Evolutionary conservation across 768 basidiomycete species (phyloP).

Genomic region (Rhizopogon roseolus): DNA sequence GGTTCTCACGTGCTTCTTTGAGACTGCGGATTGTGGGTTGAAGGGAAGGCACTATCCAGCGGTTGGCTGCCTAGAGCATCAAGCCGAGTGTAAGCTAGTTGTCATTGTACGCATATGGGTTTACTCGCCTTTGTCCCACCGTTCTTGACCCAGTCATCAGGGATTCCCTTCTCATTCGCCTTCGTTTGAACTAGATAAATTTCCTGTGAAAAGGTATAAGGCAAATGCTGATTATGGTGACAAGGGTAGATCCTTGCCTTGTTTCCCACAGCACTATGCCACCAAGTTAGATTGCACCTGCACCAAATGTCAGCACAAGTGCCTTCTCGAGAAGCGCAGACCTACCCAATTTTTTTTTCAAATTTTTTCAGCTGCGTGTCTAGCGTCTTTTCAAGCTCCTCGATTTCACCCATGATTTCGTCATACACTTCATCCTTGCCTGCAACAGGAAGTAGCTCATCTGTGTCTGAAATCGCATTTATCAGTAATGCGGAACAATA

Average conservation of each 20-base stretch:
- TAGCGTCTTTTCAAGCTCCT: conserved; percentile 63
- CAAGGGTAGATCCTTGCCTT: conserved; percentile 44
- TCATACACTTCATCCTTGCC: conserved; percentile 89
- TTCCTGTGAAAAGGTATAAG: conserved; percentile 49
- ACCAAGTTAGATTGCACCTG: conserved; percentile 51
- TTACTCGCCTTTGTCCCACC: conserved; percentile 68
- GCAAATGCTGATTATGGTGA: background rate
- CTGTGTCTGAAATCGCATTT: conserved; percentile 37
- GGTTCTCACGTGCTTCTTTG: conserved; percentile 92
- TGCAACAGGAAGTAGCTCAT: conserved; percentile 73
- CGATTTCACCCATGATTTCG: conserved; percentile 65
- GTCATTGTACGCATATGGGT: background rate
- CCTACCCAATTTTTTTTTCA: conserved; percentile 63
- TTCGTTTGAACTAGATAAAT: conserved; percentile 85
- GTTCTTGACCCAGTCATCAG: conserved; percentile 79
- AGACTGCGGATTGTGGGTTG: conserved; percentile 68
- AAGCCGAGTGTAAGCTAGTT: background rate
- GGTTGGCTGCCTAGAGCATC: conserved; percentile 51
- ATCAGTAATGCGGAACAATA: background rate
- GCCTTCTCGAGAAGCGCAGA: background rate
- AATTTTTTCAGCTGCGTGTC: conserved; percentile 64
- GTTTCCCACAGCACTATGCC: conserved; percentile 79
- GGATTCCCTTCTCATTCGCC: conserved; percentile 56
- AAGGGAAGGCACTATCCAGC: conserved; percentile 76
- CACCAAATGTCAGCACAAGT: conserved; percentile 16